Evolutionary conservation across 192 early-diverging fungal genomes (phyloP), one percentile per base, ranked within the genome.

Genomic region (Entophlyctis luteolus): DNA sequence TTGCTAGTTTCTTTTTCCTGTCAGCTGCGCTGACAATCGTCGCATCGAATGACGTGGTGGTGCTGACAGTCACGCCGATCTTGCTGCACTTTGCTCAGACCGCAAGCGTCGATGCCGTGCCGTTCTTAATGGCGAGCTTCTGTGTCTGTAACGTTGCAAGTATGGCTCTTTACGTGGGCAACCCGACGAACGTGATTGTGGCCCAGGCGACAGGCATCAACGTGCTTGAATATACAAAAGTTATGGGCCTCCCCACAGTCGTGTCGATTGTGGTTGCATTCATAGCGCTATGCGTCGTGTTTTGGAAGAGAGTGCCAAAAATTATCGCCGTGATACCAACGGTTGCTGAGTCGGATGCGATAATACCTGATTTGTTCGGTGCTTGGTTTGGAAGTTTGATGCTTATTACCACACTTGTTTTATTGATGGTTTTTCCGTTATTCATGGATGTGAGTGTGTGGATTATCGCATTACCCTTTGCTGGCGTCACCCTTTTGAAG

Each of bases 161-260:
- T 12, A 93, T 93, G 88, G 82, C 86, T 1, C 73, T 95, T 23
- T 92, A 89, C 67, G 89, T 95, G 70, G 91, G 93, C 31, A 95
- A 95, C 59, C 87, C 91, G 18, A 93, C 91, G 5, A 93, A 95
- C 70, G 86, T 95, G 12, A 81, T 95, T 35, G 90, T 90, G 2
- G 86, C 89, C 18, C 83, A 92, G 68, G 91, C 90, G 1, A 91
- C 85, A 59, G 69, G 71, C 22, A 84, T 95, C 34, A 83, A 77
- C 2, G 90, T 91, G 56, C 58, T 91, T 10, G 79, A 78, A 22
- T 95, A 92, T 67, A 84, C 89, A 10, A 89, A 89, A 57, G 1
- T 92, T 90, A 95, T 95, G 93, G 33, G 82, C 3, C 62, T 90
- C 0, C 93, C 93, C 6, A 85, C 85, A 1, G 22, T 89, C 2